These are phyloP conservation scores for Cladosporium velox DNA, from an alignment of 2,329 filamentous ascomycete genomes.

Conservation along the genomic window DNA sequence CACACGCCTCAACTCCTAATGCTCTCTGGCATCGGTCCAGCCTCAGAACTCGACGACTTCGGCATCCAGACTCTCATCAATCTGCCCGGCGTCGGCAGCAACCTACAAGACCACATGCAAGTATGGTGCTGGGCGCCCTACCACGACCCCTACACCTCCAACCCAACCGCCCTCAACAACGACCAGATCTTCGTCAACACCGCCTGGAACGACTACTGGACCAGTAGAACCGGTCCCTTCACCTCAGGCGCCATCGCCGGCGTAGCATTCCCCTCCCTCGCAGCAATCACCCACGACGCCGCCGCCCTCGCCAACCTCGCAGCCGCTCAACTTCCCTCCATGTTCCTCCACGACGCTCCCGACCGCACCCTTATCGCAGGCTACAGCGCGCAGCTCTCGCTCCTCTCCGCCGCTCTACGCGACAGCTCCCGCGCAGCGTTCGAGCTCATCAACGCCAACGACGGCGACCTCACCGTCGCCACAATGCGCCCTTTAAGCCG, in stretches of 20 bases:
- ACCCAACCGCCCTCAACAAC: constrained; percentile 28
- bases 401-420: constrained; percentile 30
- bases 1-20: constrained; percentile 37
- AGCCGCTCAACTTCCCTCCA: constrained; percentile 25
- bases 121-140: constrained; percentile 31
- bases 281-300: constrained; percentile 24
- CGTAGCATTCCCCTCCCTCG: constrained; percentile 34
- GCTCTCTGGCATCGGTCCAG: constrained; percentile 59
- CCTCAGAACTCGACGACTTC: constrained; percentile 46
- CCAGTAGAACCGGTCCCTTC: constrained; percentile 34
- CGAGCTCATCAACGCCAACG: constrained; percentile 37
- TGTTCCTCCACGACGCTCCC: constrained; percentile 26
- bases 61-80: constrained; percentile 57
- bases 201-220: constrained; percentile 31
- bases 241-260: constrained; percentile 33
- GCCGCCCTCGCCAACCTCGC: constrained; percentile 25
- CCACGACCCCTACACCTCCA: constrained; percentile 25
- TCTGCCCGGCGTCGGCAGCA: constrained; percentile 63
- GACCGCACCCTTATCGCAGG: constrained; percentile 30
- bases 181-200: constrained; percentile 31
- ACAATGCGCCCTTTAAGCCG: constrained; percentile 49
- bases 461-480: constrained; percentile 35
- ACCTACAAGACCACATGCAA: constrained; percentile 60
- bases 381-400: constrained; percentile 29
- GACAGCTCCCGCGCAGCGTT: constrained; percentile 31